Evolutionary conservation across 192 early-diverging fungal species (phyloP), one percentile per base, ranked within the genome.

Genomic region (Paraglomus brasilianum): DNA sequence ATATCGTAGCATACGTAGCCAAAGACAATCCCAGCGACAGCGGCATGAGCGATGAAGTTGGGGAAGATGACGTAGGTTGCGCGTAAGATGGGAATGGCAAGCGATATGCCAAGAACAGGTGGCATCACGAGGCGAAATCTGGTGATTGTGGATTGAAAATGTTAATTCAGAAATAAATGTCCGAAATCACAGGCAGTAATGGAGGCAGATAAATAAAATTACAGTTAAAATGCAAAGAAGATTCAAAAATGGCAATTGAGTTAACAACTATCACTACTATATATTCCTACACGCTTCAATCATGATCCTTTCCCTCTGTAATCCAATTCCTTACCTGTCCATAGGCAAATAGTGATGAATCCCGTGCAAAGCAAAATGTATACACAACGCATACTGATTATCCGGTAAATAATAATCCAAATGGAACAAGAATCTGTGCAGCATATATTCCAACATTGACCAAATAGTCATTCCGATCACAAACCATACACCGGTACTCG

Each of bases 301-400:
- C 30, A 30, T 30, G 30, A 30, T 30, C 30, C 30, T 30, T 30
- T 30, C 30, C 5, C 30, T 30, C 30, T 30, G 30, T 30, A 30
- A 30, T 30, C 14, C 36, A 46, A 56, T 24, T 11, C 56, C 75
- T 70, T 80, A 92, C 86, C 82, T 90, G 73, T 98, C 94, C 94
- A 96, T 96, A 9, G 96, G 96, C 36, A 98, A 76, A 77, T 90
- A 96, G 74, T 98, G 94, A 78, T 98, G 96, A 41, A 98, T 92
- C 19, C 96, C 96, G 75, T 98, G 96, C 30, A 95, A 81, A 73
- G 91, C 64, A 74, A 98, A 98, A 71, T 98, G 96, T 7, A 88
- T 63, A 5, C 83, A 77, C 68, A 95, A 82, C 14, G 88, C 87
- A 39, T 87, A 60, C 19, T 86, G 89, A 59, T 91, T 84, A 74